Percentiles rank a stretch among this genome's conserved stretches.
phyloP scores from a whole-genome alignment of 208 protist species.

The Leptomonas seymouri region DNA sequence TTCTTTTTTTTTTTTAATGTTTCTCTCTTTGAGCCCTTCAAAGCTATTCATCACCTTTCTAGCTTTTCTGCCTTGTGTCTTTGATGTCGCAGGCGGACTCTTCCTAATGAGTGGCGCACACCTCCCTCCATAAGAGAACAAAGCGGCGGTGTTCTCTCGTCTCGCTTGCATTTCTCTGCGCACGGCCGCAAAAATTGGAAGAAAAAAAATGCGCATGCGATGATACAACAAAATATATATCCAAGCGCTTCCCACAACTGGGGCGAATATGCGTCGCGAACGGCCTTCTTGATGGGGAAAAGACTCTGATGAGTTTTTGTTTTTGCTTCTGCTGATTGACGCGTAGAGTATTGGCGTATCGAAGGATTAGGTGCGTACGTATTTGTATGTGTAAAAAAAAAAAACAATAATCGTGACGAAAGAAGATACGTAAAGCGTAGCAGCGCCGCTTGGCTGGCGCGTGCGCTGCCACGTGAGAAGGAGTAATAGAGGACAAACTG shows the following conservation, averaged over 20 bases:
- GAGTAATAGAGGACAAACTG: neutral
- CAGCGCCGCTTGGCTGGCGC: neutral
- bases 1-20: slow-evolving; percentile 4
- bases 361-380: neutral
- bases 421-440: neutral
- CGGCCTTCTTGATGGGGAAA: no score
- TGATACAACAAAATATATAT: no score
- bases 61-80: neutral
- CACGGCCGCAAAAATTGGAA: no score
- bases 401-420: neutral
- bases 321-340: neutral
- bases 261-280: no score
- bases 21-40: slow-evolving; percentile 9
- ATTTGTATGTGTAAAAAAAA: neutral
- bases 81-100: no score
- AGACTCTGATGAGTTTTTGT: no score
- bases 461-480: neutral
- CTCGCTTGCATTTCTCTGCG: no score
- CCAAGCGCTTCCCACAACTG: no score
- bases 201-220: no score
- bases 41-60: neutral
- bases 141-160: no score
- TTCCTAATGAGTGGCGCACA: no score
- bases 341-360: neutral
- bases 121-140: no score